Evolutionary conservation across 306 rosid genomes (phyloP), one percentile per base, ranked within the genome.

Genomic region (Prunus mira): DNA sequence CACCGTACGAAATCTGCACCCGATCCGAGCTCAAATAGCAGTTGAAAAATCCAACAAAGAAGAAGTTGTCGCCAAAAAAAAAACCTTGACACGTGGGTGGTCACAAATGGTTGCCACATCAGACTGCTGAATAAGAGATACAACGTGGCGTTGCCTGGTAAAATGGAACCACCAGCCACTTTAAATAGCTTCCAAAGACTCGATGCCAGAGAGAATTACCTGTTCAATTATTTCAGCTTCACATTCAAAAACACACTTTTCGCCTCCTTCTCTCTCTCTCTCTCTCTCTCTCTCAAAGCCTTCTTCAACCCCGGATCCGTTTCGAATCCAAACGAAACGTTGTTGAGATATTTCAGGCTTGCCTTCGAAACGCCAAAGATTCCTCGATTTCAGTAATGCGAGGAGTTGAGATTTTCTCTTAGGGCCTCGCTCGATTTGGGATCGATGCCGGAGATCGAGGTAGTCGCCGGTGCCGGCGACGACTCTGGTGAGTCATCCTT

Each of bases 371-470:
- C 20, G 6, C 14, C 11, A 22, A 13, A 10, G 63, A 57, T 20
- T 57, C 63, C n/a, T 55, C 65, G 9, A 24, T 58, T 58, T 24
- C 25, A 14, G 34, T 14, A 24, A 58, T 58, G 32, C 65, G 18
- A 58, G 41, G 3, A 9, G 19, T 13, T 62, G 67, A 6, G 22
- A 64, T 64, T 27, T n/a, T 62, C 19, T 62, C n/a, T 25, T 62
- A 27, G 28, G 17, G 7, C 24, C 64, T 38, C 38, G 34, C 1
- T 12, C 1, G 3, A 17, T 34, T 32, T 3, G 2, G 15, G 60
- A 79, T 20, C 38, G 47, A 83, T 84, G 84, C 74, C 76, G 51
- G 84, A 76, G 49, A 62, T 69, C 9, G 65, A 47, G 30, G 76
- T 56, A 34, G 67, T 32, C 11, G 2, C 46, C 14, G 22, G 3